Evolutionary conservation across 306 rosid species (phyloP), one percentile per base, ranked within the genome.

Genomic region (Cicer chorassanicum): DNA sequence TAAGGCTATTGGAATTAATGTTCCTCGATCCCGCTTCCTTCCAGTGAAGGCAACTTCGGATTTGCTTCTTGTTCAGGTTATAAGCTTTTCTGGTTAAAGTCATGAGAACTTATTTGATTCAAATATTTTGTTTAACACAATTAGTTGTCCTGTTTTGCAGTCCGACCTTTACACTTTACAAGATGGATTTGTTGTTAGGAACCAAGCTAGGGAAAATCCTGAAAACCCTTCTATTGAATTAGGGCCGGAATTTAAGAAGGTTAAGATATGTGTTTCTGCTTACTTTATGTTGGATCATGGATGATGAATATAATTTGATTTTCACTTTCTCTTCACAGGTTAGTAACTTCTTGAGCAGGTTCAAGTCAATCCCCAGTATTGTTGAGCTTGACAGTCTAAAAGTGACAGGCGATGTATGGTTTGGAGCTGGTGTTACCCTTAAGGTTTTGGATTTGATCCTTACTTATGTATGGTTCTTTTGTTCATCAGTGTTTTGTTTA

Each of bases 171-270:
- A 92, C 87, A 94, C 90, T 39, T 38, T 92, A 54, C 78, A 84
- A 77, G 92, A 85, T 76, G 99, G 97, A 64, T 88, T 65, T 81
- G 88, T 94, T 68, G 79, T 44, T 67, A 84, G 96, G 41, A 94
- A 90, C 81, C 46, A 69, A 43, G 91, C 84, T 41, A 94, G 99
- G 88, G 21, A 68, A 67, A 86, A 86, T 75, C 96, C 96, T 61
- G 89, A 86, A 73, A 92, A 94, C 86, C 99, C 99, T 75, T 64
- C 86, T 53, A 87, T 94, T 88, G 97, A 94, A 87, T 70, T 94
- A 72, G 99, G 99, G 11, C 96, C 97, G 34, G 99, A 94, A 75
- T 94, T 91, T 85, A 90, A 92, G 83, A 94, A 94, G 99, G 99
- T 89, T 66, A 75, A 42, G 13, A 54, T 79, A 63, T 53, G 9